These are phyloP conservation scores for Leishmania aethiopica DNA, from an alignment of 208 protist species.

Conservation along the genomic window DNA sequence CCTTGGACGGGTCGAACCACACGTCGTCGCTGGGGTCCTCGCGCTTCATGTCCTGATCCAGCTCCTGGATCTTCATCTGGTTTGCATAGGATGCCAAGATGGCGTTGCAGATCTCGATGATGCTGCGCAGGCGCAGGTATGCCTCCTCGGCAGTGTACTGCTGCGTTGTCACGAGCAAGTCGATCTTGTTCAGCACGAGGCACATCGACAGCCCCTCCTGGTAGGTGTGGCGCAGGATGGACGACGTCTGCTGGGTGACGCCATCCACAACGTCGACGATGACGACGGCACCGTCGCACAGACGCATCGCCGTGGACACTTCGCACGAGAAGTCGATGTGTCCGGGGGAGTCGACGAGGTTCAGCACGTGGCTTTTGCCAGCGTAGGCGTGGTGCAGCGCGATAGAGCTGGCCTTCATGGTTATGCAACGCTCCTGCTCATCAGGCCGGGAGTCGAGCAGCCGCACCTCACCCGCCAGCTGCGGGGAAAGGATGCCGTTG, in stretches of 20 bases:
- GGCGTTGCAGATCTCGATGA: constrained; percentile 96
- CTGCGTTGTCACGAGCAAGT: constrained; percentile 95
- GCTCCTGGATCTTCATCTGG: constrained; percentile 78
- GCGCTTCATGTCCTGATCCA: constrained; percentile 81
- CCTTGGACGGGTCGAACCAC: constrained; percentile 96
- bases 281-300: constrained; percentile 97
- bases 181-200: constrained; percentile 99
- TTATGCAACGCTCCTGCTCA: constrained; percentile 98
- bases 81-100: constrained; percentile 82
- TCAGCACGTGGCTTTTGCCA: constrained; percentile 88
- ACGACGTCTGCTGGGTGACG: constrained; percentile 94
- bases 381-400: constrained; percentile 89
- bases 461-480: constrained; percentile 97
- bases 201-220: constrained; percentile 94
- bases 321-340: constrained; percentile 99
- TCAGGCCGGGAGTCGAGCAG: constrained; percentile 97
- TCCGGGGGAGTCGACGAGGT: constrained; percentile 99
- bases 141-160: constrained; percentile 90
- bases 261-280: constrained; percentile 99
- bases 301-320: constrained; percentile 97
- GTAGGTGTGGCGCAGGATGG: constrained; percentile 97
- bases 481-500: constrained; percentile 97
- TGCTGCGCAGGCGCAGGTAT: constrained; percentile 92
- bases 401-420: constrained; percentile 99
- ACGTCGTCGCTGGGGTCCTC: constrained; percentile 89